Percentiles rank a stretch among this genome's conserved stretches.
phyloP scores from a whole-genome alignment of 768 basidiomycete species.

The Scleroderma citrinum region DNA sequence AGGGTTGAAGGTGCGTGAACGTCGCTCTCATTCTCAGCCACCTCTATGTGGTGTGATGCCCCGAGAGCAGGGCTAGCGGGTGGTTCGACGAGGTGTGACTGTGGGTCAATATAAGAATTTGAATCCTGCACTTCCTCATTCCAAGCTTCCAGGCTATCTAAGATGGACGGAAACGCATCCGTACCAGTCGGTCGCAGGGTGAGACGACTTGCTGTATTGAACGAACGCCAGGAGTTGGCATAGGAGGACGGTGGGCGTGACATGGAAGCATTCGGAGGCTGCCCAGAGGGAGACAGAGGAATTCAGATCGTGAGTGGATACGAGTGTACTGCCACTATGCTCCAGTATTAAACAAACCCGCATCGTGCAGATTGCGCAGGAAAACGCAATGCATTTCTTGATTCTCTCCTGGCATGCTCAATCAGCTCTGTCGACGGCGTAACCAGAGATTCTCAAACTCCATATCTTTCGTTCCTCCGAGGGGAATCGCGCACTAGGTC shows the following conservation, averaged over 20 bases:
- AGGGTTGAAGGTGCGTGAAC: conserved; percentile 4
- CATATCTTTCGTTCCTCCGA: conserved; percentile 5
- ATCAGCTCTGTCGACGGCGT: conserved; percentile 26
- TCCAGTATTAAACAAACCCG: conserved; percentile 7
- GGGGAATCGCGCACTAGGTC: background rate
- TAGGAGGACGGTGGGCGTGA: conserved; percentile 12
- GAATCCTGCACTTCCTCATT: conserved; percentile 18
- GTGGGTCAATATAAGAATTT: conserved; percentile 10
- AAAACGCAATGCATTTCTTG: conserved; percentile 29
- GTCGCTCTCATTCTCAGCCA: conserved; percentile 4
- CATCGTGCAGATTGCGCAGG: conserved; percentile 15
- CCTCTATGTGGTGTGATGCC: conserved; percentile 5
- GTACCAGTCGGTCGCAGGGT: conserved; percentile 23
- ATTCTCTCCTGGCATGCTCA: conserved; percentile 23
- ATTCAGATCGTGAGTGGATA: conserved; percentile 20
- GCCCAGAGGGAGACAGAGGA: conserved; percentile 13
- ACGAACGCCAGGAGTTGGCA: conserved; percentile 11
- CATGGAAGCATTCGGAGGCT: conserved; percentile 8
- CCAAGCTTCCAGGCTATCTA: conserved; percentile 26
- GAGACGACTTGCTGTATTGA: conserved; percentile 11
- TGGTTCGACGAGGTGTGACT: conserved; percentile 12
- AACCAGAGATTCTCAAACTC: conserved; percentile 11
- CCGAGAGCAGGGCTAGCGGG: background rate
- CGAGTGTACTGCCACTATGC: conserved; percentile 11
- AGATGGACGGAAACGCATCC: conserved; percentile 26